A percentile compares a stretch with the other conserved stretches of the same genome.
These are phyloP conservation scores for Rhytidiadelphus loreus DNA, from an alignment of 225 moss, liverwort and hornwort genomes.

Conservation along the genomic window DNA sequence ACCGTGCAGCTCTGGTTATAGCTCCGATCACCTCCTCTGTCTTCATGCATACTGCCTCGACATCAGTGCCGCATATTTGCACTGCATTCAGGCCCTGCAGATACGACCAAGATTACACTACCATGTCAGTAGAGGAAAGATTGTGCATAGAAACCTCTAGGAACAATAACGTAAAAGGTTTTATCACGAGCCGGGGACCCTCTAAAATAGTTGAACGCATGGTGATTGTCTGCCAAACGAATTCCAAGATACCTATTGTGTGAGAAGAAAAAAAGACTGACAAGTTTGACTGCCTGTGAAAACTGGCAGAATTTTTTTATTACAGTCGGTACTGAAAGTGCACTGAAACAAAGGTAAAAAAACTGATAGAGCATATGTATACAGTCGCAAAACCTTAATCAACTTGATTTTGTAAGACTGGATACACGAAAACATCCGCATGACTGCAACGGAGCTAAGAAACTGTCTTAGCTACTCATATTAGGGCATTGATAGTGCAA, in stretches of 20 bases:
- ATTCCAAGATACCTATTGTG: not conserved
- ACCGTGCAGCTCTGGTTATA: conserved; percentile 9
- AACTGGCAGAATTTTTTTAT: not conserved
- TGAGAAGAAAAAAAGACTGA: not conserved
- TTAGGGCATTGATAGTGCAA: not conserved
- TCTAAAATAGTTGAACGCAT: not conserved
- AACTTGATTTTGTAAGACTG: not conserved
- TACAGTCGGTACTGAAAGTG: not conserved
- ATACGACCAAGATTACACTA: not conserved
- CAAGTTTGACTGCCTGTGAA: not conserved
- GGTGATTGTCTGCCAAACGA: not conserved
- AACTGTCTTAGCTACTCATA: not conserved
- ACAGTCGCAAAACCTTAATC: not conserved
- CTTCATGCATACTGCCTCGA: conserved; percentile 41
- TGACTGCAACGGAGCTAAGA: not conserved
- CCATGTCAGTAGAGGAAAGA: not conserved
- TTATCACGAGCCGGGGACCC: not conserved
- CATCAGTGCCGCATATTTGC: conserved; percentile 23
- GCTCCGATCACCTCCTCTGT: conserved; percentile 28
- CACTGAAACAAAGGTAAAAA: not conserved
- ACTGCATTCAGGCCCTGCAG: not conserved
- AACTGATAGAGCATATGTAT: not conserved
- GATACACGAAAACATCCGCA: not conserved
- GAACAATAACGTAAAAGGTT: not conserved
- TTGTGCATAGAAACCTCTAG: not conserved